These are phyloP conservation scores for Yamadazyma friedrichii DNA, from an alignment of 1,139 yeast species.

Conservation along the genomic window DNA sequence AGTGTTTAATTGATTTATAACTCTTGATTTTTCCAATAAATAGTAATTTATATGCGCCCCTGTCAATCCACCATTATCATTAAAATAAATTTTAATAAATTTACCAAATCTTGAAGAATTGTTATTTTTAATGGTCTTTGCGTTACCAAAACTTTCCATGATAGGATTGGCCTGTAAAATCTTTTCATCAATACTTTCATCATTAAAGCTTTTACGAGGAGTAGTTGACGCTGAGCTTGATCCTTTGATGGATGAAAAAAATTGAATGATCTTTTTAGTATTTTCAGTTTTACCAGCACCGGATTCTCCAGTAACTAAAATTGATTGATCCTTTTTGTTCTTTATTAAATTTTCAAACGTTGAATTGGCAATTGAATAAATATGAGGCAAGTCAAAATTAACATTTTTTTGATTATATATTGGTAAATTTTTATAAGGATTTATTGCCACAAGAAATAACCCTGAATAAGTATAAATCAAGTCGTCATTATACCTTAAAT, in stretches of 20 bases:
- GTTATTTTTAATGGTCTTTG: slow-evolving; percentile 91
- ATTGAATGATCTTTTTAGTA: slow-evolving; percentile 93
- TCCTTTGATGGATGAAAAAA: slow-evolving; percentile 65
- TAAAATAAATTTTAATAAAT: slow-evolving; percentile 84
- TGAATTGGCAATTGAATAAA: slow-evolving; percentile 86
- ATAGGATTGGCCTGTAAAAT: slow-evolving; percentile 94
- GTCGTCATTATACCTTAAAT: slow-evolving; percentile 74
- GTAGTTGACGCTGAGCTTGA: slow-evolving; percentile 7
- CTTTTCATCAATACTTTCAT: slow-evolving; percentile 64
- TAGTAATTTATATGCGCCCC: slow-evolving; percentile 97
- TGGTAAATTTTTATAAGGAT: slow-evolving; percentile 81
- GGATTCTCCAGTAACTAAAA: slow-evolving; percentile 95
- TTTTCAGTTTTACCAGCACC: slow-evolving; percentile 99
- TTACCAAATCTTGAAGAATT: slow-evolving; percentile 97
- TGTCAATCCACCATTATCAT: slow-evolving; percentile 61
- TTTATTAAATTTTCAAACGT: slow-evolving; percentile 77
- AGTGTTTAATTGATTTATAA: slow-evolving; percentile 67
- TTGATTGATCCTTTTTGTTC: slow-evolving; percentile 78
- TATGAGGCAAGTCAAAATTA: slow-evolving; percentile 68
- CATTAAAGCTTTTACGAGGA: background rate
- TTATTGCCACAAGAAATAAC: slow-evolving; percentile 89
- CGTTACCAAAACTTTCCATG: slow-evolving; percentile 94
- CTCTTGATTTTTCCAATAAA: slow-evolving; percentile 88
- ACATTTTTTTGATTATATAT: slow-evolving; percentile 63
- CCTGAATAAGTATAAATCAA: slow-evolving; percentile 79